phyloP scores from a whole-genome alignment of 345 rosid genomes.

The Acer campestre region DNA sequence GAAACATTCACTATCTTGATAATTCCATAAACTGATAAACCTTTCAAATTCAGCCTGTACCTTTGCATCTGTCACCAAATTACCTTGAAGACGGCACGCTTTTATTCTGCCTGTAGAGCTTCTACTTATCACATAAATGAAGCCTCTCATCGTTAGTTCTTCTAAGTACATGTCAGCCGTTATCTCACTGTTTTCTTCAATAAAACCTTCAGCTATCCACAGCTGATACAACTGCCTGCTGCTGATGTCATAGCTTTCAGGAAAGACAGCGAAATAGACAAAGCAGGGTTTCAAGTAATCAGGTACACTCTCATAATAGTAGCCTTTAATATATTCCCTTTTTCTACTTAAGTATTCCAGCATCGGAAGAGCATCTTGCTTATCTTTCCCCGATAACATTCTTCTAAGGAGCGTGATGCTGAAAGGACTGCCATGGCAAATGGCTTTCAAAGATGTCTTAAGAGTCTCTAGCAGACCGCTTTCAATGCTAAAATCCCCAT shows the following conservation, averaged over 20 bases:
- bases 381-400: neutral
- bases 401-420: neutral
- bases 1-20: neutral
- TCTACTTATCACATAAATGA: neutral
- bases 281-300: neutral
- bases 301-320: neutral
- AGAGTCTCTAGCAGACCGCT: neutral
- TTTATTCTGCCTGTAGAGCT: neutral
- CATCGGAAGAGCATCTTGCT: neutral
- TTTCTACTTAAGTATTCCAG: neutral
- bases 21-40: too few relatives aligned
- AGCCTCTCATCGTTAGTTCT: neutral
- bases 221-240: neutral
- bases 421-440: neutral
- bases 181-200: neutral
- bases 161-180: neutral
- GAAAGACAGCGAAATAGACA: neutral
- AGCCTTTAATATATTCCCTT: neutral
- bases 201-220: slow-evolving; percentile 11
- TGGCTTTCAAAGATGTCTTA: neutral
- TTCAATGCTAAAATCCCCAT: neutral
- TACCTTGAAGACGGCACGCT: neutral
- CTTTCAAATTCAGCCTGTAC: too few relatives aligned
- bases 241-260: neutral
- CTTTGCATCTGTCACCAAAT: too few relatives aligned